phyloP scores from a whole-genome alignment of 169 alveolate species.

The Miamiensis avidus region DNA sequence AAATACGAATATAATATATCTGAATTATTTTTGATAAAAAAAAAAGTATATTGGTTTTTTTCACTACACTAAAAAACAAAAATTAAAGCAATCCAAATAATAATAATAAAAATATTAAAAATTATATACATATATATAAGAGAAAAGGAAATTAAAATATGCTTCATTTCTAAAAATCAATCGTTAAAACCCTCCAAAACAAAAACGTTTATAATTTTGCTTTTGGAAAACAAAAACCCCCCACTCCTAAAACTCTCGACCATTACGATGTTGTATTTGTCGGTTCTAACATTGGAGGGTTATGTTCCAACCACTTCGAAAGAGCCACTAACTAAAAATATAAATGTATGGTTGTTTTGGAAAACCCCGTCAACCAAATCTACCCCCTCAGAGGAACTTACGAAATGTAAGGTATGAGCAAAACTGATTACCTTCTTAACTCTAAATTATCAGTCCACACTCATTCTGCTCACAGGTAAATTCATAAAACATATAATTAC shows the following conservation, averaged over 20 bases:
- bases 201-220: conserved; percentile 27
- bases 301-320: conserved; percentile 39
- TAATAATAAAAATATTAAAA: too few species aligned
- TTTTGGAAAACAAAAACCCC: conserved; percentile 32
- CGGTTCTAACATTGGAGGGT: conserved; percentile 48
- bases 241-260: conserved; percentile 39
- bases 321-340: conserved; percentile 40
- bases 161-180: background rate
- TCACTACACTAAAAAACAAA: background rate
- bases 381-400: conserved; percentile 29
- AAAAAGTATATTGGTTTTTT: too few species aligned
- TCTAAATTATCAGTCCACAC: conserved; percentile 36
- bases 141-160: too few species aligned
- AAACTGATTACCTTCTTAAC: conserved; percentile 33
- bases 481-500: too few species aligned
- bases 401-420: conserved; percentile 34
- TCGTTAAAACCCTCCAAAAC: background rate
- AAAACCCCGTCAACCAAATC: conserved; percentile 30
- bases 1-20: too few species aligned
- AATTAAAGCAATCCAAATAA: too few species aligned
- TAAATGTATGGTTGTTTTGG: conserved; percentile 31
- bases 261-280: conserved; percentile 40
- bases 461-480: conserved; percentile 17
- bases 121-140: too few species aligned
- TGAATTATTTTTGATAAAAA: background rate